Percentiles rank a stretch among this genome's conserved stretches.
Conservation (phyloP, 805 yeast genomes). For the Nakazawaea ernobii region DNA sequence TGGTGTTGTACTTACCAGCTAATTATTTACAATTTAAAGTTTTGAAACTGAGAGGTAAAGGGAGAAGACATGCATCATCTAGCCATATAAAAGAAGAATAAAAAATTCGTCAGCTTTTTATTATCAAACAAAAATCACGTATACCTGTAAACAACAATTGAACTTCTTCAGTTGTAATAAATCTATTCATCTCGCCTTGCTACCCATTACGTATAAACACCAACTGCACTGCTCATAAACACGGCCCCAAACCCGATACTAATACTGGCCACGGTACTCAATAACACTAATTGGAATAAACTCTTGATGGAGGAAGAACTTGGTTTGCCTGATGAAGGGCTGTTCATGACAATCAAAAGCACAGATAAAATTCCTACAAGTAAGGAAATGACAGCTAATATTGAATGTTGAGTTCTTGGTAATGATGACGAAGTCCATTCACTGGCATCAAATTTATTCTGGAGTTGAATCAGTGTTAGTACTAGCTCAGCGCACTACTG, state of each 20-base stretch:
- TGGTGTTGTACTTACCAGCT: constrained; percentile 17
- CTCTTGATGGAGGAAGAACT: background rate
- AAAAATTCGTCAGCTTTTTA: too few relatives aligned
- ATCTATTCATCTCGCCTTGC: background rate
- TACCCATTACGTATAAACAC: constrained; percentile 21
- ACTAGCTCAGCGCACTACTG: background rate
- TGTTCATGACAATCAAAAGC: constrained; percentile 1
- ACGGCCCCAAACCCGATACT: constrained; percentile 22
- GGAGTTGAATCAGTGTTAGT: background rate
- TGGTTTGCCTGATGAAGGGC: background rate
- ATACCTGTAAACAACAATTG: background rate
- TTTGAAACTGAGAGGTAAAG: constrained; percentile 12
- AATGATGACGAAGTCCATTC: background rate
- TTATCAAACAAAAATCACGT: background rate
- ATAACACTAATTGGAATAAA: constrained; percentile 5
- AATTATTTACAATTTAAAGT: constrained; percentile 19
- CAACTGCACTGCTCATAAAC: constrained; percentile 24
- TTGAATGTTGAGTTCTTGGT: constrained; percentile 14
- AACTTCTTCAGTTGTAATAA: too few relatives aligned
- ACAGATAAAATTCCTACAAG: constrained; percentile 12
- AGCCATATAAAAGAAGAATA: background rate
- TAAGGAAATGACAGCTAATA: constrained; percentile 14
- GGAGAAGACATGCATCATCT: background rate
- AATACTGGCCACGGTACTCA: constrained; percentile 22
- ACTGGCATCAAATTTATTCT: constrained; percentile 4